Conservation (phyloP, 164 flowering plant species). For the Piper betle region DNA sequence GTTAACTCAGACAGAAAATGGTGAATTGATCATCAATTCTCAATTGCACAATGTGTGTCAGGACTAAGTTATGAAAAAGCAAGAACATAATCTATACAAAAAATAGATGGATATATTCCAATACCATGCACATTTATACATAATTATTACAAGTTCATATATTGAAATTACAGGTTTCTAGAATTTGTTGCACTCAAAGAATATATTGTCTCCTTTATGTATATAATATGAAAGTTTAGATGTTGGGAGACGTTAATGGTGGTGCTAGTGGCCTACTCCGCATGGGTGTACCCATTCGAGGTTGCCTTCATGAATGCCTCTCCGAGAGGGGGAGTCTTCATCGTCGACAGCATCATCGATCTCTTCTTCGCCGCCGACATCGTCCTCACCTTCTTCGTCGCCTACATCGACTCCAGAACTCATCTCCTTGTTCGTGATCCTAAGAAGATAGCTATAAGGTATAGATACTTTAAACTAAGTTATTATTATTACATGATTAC, state of each 20-base stretch:
- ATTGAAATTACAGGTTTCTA: background rate
- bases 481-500: too few relatives aligned
- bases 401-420: conserved; percentile 56
- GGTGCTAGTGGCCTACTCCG: conserved; percentile 56
- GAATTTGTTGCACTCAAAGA: background rate
- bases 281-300: conserved; percentile 80
- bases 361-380: conserved; percentile 64
- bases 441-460: conserved; percentile 62
- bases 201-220: background rate
- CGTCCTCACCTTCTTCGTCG: conserved; percentile 64
- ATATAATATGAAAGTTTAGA: conserved; percentile 24
- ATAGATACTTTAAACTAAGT: background rate
- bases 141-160: too few relatives aligned
- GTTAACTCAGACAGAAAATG: too few relatives aligned
- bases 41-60: too few relatives aligned
- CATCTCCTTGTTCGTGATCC: conserved; percentile 54
- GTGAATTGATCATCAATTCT: too few relatives aligned
- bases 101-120: too few relatives aligned
- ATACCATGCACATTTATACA: too few relatives aligned
- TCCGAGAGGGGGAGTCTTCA: conserved; percentile 28
- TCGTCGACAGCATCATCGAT: conserved; percentile 55
- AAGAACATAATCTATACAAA: too few relatives aligned
- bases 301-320: conserved; percentile 45
- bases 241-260: conserved; percentile 81
- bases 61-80: too few relatives aligned